Evolutionary conservation across 2,329 filamentous ascomycete genomes (phyloP).

Genomic region (Colletotrichum tropicicola): DNA sequence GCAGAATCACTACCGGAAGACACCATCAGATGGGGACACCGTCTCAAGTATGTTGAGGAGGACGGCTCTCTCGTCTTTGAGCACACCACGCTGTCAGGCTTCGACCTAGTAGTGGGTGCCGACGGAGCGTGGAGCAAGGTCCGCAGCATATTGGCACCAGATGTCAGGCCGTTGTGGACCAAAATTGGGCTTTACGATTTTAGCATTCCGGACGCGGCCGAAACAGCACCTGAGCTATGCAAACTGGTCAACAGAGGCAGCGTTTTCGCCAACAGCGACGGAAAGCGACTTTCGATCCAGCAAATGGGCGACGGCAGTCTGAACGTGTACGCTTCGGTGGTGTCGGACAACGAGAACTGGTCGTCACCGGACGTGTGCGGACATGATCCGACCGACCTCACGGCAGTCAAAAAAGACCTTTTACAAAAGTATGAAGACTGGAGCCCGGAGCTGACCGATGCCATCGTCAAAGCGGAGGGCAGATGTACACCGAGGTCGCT

Average conservation of each 20-base stretch:
- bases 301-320: slow-evolving; percentile 59
- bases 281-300: slow-evolving; percentile 47
- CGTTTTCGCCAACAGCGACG: slow-evolving; percentile 53
- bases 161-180: slow-evolving; percentile 52
- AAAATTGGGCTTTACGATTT: slow-evolving; percentile 55
- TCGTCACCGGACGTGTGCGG: slow-evolving; percentile 47
- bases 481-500: slow-evolving; percentile 52
- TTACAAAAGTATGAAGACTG: slow-evolving; percentile 50
- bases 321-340: slow-evolving; percentile 46
- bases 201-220: slow-evolving; percentile 49
- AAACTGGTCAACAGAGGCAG: slow-evolving; percentile 57
- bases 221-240: slow-evolving; percentile 51
- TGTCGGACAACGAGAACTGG: slow-evolving; percentile 50
- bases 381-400: slow-evolving; percentile 51
- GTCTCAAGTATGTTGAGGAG: slow-evolving; percentile 48
- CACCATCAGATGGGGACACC: slow-evolving; percentile 56
- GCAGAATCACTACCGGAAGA: slow-evolving; percentile 53
- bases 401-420: slow-evolving; percentile 48
- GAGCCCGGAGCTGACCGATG: slow-evolving; percentile 49
- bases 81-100: slow-evolving; percentile 43
- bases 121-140: slow-evolving; percentile 50
- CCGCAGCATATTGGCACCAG: slow-evolving; percentile 43
- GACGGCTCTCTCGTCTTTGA: slow-evolving; percentile 48
- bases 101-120: slow-evolving; percentile 48
- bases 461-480: slow-evolving; percentile 50